Base-by-base conservation (phyloP, 2,329 filamentous ascomycete genomes). In the Graphilbum sp. region DNA sequence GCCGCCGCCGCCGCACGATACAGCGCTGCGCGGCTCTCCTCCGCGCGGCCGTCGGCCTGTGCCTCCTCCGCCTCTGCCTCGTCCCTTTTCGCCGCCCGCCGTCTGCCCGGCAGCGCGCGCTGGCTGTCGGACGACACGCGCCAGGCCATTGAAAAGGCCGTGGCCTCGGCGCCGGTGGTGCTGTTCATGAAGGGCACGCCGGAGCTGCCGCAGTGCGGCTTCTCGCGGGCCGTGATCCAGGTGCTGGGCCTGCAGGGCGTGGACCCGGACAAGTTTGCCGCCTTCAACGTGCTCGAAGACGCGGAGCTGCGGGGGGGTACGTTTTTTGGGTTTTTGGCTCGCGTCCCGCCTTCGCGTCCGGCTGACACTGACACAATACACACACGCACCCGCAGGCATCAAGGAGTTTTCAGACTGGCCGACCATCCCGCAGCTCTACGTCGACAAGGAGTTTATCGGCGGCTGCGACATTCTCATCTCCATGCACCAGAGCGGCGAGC, bases 371-470 rank as follows among this genome's bases (percentile, higher is more conserved):
- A n/a, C n/a, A n/a, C n/a, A n/a, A n/a, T n/a, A n/a, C n/a, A n/a
- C n/a, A 16, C 33, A 24, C 24, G 12, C 18, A 20, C 19, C 6
- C 33, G 32, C 47, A 87, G 88, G 90, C 37, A 94, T 98, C 64
- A 98, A 98, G 64, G 88, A 98, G 62, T 98, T 90, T 67, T 94
- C 87, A 2, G 90, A 96, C 56, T 98, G 90, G 90, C 90, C 90
- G 13, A 98, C 90, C 17, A 96, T 98, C 55, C 90, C 90, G 7
- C 90, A 98, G 60, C 69, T 98, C 16, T 98, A 96, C 60, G 69
- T 98, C 37, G 75, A 92, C 45, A 88, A 88, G 63, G 88, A 98
- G 57, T 98, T 98, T 55, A 68, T 98, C 34, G 90, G 90, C 39
- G 90, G 90, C n/a, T 95, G 87, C 56, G 90, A 98, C 59, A 98